phyloP scores from a whole-genome alignment of 1,139 yeast species.

The Suhomyces maxii region DNA sequence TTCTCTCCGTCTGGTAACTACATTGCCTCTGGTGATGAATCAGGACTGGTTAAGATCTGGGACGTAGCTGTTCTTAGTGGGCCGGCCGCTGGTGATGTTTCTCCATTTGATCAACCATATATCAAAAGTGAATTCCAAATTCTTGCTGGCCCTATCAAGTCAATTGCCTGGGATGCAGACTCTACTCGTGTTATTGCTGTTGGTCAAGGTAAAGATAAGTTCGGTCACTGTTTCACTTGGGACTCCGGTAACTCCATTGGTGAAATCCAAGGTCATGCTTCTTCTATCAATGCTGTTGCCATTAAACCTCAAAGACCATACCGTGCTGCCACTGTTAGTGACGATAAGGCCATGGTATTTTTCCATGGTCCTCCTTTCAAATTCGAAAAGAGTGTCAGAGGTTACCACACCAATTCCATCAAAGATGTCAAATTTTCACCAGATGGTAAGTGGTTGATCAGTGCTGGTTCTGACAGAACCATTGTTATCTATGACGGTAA shows the following conservation, averaged over 20 bases:
- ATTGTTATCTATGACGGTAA: conserved; percentile 84
- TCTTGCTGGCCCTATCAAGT: conserved; percentile 78
- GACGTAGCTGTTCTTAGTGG: conserved; percentile 51
- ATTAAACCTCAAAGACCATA: conserved; percentile 89
- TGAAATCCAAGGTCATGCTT: conserved; percentile 93
- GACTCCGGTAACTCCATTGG: conserved; percentile 96
- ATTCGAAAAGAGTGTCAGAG: conserved; percentile 70
- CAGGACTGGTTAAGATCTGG: conserved; percentile 89
- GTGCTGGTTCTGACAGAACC: conserved; percentile 84
- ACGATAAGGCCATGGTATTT: conserved; percentile 82
- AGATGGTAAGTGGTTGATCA: conserved; percentile 67
- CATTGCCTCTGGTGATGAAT: conserved; percentile 88
- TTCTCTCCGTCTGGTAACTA: conserved; percentile 90
- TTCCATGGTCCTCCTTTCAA: conserved; percentile 93
- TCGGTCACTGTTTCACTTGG: conserved; percentile 90
- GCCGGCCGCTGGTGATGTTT: conserved; percentile 30
- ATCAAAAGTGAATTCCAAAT: conserved; percentile 83
- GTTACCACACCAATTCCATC: conserved; percentile 74
- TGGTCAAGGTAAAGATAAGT: conserved; percentile 90
- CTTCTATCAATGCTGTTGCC: conserved; percentile 77
- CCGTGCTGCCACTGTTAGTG: conserved; percentile 91
- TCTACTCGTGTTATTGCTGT: conserved; percentile 85
- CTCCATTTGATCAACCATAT: conserved; percentile 46
- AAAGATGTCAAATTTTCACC: conserved; percentile 84
- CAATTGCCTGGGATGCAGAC: conserved; percentile 93